A percentile compares a stretch with the other conserved stretches of the same genome.
These are phyloP conservation scores for Ceratocystis lukuohia DNA, from an alignment of 2,329 filamentous ascomycete genomes.

Conservation along the genomic window DNA sequence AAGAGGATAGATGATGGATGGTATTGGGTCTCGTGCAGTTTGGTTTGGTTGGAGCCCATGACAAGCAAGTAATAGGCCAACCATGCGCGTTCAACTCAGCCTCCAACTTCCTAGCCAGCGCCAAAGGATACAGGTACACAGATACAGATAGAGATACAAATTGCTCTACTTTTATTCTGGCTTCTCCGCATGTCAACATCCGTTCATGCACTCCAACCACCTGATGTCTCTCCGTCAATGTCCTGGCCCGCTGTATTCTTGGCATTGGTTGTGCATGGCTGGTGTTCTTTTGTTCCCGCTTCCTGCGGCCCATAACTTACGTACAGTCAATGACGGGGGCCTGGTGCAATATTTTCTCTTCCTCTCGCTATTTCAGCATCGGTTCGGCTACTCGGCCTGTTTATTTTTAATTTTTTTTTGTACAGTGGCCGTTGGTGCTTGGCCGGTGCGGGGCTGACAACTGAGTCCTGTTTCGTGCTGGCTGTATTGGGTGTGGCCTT, in stretches of 20 bases:
- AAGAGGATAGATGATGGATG: too few relatives aligned
- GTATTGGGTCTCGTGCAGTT: too few relatives aligned
- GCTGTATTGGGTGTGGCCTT: background rate
- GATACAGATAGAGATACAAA: background rate
- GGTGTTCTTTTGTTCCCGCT: background rate
- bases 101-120: too few relatives aligned
- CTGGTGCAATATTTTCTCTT: too few relatives aligned
- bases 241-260: background rate
- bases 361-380: background rate
- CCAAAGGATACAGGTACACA: background rate
- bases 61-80: too few relatives aligned
- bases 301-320: too few relatives aligned
- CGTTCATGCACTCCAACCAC: slow-evolving; percentile 3
- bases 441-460: background rate
- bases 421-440: background rate
- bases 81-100: too few relatives aligned
- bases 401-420: background rate
- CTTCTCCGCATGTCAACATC: background rate
- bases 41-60: too few relatives aligned
- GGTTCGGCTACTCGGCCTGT: background rate
- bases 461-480: background rate
- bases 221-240: background rate
- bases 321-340: too few relatives aligned
- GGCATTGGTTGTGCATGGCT: background rate
- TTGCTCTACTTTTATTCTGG: background rate